Evolutionary conservation across 495 filamentous ascomycete species (phyloP).

Genomic region (Rhizodiscina lignyota): DNA sequence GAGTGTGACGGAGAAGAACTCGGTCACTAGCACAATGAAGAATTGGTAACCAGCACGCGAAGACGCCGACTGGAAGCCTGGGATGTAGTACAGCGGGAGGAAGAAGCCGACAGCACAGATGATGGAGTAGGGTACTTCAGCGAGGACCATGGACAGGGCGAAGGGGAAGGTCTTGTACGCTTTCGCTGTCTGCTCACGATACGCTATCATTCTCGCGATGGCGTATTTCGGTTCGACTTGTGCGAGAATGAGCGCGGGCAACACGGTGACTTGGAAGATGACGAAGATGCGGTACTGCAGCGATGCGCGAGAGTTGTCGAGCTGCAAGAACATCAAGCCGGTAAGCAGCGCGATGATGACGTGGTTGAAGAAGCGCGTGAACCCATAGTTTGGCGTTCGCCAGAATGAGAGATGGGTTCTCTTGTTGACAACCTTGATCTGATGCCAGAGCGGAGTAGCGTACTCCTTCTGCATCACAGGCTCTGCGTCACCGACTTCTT

Average conservation of each 20-base stretch:
- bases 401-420: conserved; percentile 54
- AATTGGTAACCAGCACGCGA: conserved; percentile 64
- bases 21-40: conserved; percentile 61
- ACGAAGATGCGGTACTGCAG: conserved; percentile 71
- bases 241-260: conserved; percentile 59
- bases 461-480: conserved; percentile 42
- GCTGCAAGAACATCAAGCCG: conserved; percentile 53
- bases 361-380: conserved; percentile 65
- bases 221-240: conserved; percentile 67
- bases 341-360: conserved; percentile 55
- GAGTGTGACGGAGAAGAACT: conserved; percentile 59
- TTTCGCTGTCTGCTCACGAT: conserved; percentile 62
- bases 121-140: conserved; percentile 61
- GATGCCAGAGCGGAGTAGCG: conserved; percentile 56
- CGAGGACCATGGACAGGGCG: conserved; percentile 49
- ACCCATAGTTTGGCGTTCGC: conserved; percentile 60
- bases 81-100: conserved; percentile 57
- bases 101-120: conserved; percentile 61
- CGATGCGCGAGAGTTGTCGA: conserved; percentile 48
- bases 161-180: conserved; percentile 65
- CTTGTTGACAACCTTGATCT: conserved; percentile 46
- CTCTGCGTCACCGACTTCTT: conserved; percentile 21
- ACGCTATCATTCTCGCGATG: conserved; percentile 56
- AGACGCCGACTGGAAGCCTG: conserved; percentile 30
- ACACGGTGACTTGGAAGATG: conserved; percentile 65